A percentile compares a stretch with the other conserved stretches of the same genome.
These are phyloP conservation scores for Yamadazyma oceani DNA, from an alignment of 1,139 yeast species.

Conservation along the genomic window DNA sequence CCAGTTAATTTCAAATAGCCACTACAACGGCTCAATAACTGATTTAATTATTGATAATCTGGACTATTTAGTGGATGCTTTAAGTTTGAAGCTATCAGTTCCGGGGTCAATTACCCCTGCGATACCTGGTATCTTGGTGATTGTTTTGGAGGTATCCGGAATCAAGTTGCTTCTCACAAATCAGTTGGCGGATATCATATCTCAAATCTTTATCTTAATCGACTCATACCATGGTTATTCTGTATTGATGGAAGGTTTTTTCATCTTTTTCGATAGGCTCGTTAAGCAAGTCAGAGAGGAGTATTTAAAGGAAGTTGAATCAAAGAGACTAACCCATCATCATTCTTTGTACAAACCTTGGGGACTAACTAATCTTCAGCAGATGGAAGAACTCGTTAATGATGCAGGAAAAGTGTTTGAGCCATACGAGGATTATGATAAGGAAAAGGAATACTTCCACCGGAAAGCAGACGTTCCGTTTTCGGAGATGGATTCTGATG, in stretches of 20 bases:
- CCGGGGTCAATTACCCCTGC: slow-evolving; percentile 68
- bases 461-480: slow-evolving; percentile 36
- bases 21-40: slow-evolving; percentile 59
- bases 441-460: slow-evolving; percentile 34
- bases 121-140: slow-evolving; percentile 66
- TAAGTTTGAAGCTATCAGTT: slow-evolving; percentile 66
- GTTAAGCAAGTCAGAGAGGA: slow-evolving; percentile 50
- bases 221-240: slow-evolving; percentile 86
- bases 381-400: slow-evolving; percentile 42
- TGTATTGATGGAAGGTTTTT: slow-evolving; percentile 69
- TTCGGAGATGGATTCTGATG: slow-evolving; percentile 38
- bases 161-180: slow-evolving; percentile 50
- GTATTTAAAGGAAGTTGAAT: slow-evolving; percentile 24
- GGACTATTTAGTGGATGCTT: slow-evolving; percentile 77
- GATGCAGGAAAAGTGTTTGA: slow-evolving; percentile 37
- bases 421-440: slow-evolving; percentile 29
- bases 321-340: slow-evolving; percentile 13
- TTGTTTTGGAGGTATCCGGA: slow-evolving; percentile 71
- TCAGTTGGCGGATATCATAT: slow-evolving; percentile 69
- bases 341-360: slow-evolving; percentile 46
- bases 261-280: slow-evolving; percentile 67
- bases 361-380: slow-evolving; percentile 47
- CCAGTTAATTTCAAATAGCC: slow-evolving; percentile 43
- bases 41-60: slow-evolving; percentile 62
- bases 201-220: slow-evolving; percentile 70